Percentiles rank a stretch among this genome's conserved stretches.
Evolutionary conservation across 2,329 filamentous ascomycete species (phyloP).

Genomic region (Myriosclerotinia curreyana): DNA sequence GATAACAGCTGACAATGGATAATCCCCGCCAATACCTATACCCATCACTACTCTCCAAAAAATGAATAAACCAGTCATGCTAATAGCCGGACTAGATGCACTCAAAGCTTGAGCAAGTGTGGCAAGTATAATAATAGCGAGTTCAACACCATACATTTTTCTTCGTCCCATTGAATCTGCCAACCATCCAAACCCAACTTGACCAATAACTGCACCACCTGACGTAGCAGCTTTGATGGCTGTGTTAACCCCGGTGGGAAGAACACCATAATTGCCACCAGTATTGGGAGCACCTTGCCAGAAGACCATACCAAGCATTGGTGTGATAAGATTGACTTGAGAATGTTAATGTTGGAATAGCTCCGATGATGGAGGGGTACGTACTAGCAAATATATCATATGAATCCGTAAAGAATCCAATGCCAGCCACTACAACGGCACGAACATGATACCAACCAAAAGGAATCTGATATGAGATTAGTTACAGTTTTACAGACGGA

Average conservation of each 20-base stretch:
- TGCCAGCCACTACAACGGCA: constrained; percentile 71
- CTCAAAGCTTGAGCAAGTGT: constrained; percentile 66
- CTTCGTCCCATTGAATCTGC: constrained; percentile 74
- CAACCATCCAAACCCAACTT: constrained; percentile 72
- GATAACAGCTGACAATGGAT: constrained; percentile 69
- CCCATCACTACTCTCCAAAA: constrained; percentile 80
- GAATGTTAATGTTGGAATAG: background rate
- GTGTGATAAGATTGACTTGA: constrained; percentile 62
- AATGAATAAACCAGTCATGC: constrained; percentile 58
- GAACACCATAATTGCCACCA: constrained; percentile 51
- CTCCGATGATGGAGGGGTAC: background rate
- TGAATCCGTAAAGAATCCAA: constrained; percentile 80
- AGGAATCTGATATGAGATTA: constrained; percentile 45
- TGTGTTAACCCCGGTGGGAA: constrained; percentile 65
- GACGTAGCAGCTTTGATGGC: constrained; percentile 80
- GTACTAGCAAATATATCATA: constrained; percentile 73
- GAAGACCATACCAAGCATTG: constrained; percentile 72
- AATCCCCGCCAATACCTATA: constrained; percentile 77
- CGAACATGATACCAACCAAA: constrained; percentile 75
- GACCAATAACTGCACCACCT: constrained; percentile 74
- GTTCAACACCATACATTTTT: constrained; percentile 77
- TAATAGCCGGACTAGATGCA: constrained; percentile 58
- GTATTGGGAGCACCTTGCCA: constrained; percentile 54
- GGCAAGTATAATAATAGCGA: constrained; percentile 68
- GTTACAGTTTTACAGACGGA: background rate